Percentiles rank a stretch among this genome's conserved stretches.
Evolutionary conservation across 169 alveolate genomes (phyloP).

Genomic region (Neospora caninum): DNA sequence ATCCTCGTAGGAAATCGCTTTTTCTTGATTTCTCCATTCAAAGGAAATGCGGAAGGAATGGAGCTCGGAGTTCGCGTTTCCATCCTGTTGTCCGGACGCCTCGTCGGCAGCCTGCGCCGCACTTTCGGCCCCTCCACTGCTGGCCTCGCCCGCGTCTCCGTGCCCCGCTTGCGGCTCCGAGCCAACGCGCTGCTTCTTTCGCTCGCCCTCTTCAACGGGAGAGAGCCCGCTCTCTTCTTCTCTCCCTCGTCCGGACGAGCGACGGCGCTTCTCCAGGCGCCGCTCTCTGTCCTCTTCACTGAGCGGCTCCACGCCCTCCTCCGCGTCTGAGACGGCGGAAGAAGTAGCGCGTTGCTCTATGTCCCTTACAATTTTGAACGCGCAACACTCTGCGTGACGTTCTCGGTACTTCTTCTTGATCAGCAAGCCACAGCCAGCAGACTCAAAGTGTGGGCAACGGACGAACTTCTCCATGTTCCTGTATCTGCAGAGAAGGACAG

Average conservation of each 20-base stretch:
- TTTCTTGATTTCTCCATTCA: slow-evolving; percentile 11
- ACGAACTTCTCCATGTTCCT: slow-evolving; percentile 69
- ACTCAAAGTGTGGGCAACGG: slow-evolving; percentile 46
- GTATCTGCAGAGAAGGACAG: slow-evolving; percentile 41
- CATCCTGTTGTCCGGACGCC: neutral
- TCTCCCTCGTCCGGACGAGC: neutral
- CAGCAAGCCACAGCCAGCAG: slow-evolving; percentile 59
- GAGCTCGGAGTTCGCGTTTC: neutral
- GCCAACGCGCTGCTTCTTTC: neutral
- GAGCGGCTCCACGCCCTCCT: neutral
- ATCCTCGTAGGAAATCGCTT: slow-evolving; percentile 18
- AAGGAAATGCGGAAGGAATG: neutral
- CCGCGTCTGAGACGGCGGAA: neutral
- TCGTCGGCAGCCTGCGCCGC: neutral
- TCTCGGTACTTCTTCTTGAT: slow-evolving; percentile 60
- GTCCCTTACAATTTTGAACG: slow-evolving; percentile 46
- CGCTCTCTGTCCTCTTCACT: neutral
- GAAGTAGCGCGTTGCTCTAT: neutral
- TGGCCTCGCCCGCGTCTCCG: neutral
- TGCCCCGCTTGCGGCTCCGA: neutral
- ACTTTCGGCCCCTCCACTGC: neutral
- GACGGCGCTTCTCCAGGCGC: neutral
- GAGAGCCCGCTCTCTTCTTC: neutral
- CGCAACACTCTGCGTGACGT: slow-evolving; percentile 62
- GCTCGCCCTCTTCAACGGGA: neutral